A percentile compares a stretch with the other conserved stretches of the same genome.
These are phyloP conservation scores for Phoma sp. DNA, from an alignment of 2,329 filamentous ascomycete species.

Conservation along the genomic window DNA sequence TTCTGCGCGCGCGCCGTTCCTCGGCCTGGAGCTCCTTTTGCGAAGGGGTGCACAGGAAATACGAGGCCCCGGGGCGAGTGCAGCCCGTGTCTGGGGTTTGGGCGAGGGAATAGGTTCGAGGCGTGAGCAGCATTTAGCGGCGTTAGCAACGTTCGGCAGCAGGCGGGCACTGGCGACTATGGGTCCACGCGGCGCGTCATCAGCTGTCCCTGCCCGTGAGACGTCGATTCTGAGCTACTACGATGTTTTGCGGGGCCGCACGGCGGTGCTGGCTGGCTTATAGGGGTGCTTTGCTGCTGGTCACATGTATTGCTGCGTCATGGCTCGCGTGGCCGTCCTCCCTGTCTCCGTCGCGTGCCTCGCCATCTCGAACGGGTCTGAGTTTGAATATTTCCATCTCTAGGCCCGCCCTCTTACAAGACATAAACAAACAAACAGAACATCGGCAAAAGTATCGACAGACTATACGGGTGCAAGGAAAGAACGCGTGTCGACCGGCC, in stretches of 20 bases:
- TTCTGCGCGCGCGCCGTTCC: conserved; percentile 53
- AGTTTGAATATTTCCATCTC: not conserved
- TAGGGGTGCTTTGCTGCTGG: conserved; percentile 15
- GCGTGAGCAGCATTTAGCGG: conserved; percentile 51
- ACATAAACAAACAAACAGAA: not conserved
- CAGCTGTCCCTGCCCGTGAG: conserved; percentile 5
- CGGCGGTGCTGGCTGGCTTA: conserved; percentile 1
- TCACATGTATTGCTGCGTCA: conserved; percentile 18
- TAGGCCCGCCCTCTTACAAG: not conserved
- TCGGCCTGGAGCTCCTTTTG: conserved; percentile 43
- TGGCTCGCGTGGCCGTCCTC: conserved; percentile 17
- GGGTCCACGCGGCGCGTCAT: conserved; percentile 17
- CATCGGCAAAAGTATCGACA: not conserved
- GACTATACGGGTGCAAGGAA: not conserved
- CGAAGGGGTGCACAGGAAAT: conserved; percentile 42
- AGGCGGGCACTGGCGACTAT: conserved; percentile 15
- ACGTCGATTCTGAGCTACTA: conserved; percentile 4
- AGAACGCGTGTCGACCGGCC: conserved; percentile 2
- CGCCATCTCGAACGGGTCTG: not conserved
- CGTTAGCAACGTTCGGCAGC: conserved; percentile 28
- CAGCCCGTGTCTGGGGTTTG: conserved; percentile 44
- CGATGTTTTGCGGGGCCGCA: conserved; percentile 10
- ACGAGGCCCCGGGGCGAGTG: conserved; percentile 39
- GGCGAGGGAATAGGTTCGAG: conserved; percentile 48
- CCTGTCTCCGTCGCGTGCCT: not conserved